phyloP scores from a whole-genome alignment of 345 rosid genomes.

The Psidium friedrichsthalianum region DNA sequence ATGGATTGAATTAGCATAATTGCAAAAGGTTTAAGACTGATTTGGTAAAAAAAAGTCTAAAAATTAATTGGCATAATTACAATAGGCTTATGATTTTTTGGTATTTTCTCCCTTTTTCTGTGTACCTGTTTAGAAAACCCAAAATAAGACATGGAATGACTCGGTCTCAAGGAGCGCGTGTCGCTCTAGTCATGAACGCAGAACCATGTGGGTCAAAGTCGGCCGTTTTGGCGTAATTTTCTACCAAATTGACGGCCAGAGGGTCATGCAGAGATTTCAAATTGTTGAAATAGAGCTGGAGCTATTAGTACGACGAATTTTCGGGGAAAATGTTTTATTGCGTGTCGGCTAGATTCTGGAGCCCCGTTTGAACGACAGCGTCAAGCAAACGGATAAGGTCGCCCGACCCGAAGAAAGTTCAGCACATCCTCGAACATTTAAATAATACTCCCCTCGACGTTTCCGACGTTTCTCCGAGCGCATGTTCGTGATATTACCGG shows the following conservation, averaged over 20 bases:
- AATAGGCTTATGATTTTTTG: no score
- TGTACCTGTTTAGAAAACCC: neutral
- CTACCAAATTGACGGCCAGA: neutral
- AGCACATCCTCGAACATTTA: neutral
- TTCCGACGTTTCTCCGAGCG: neutral
- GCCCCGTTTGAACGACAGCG: neutral
- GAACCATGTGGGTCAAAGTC: neutral
- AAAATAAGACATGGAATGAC: neutral
- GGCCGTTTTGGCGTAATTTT: neutral
- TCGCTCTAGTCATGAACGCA: neutral
- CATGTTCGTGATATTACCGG: neutral
- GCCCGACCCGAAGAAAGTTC: neutral
- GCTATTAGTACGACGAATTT: neutral
- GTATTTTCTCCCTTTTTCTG: neutral
- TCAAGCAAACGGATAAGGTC: neutral
- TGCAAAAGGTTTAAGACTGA: no score
- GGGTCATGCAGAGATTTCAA: neutral
- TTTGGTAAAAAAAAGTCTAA: no score
- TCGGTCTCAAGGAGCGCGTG: neutral
- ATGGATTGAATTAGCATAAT: no score
- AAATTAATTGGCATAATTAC: no score
- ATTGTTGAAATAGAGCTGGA: neutral
- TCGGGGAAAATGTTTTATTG: neutral
- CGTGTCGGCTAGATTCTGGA: neutral
- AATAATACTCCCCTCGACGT: neutral